These are phyloP conservation scores for Microsporum ferrugineum DNA, from an alignment of 2,329 filamentous ascomycete genomes.

Conservation along the genomic window DNA sequence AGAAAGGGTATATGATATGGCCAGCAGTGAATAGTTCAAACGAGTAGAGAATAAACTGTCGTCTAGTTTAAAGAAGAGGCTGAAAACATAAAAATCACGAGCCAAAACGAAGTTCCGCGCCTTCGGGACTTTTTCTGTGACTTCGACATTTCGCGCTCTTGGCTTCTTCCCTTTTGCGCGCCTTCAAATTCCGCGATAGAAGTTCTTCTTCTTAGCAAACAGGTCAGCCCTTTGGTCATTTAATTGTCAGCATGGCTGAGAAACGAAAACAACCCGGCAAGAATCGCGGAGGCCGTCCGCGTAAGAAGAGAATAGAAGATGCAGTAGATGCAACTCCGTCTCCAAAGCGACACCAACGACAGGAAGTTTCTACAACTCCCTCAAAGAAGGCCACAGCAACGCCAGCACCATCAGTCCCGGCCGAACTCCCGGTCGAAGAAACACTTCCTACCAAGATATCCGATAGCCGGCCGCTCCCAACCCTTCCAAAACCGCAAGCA, in stretches of 20 bases:
- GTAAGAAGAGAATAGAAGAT: conserved; percentile 34
- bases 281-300: conserved; percentile 30
- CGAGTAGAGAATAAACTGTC: background rate
- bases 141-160: background rate
- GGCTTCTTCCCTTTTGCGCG: background rate
- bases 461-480: conserved; percentile 45
- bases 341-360: conserved; percentile 10
- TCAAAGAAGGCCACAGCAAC: conserved; percentile 24
- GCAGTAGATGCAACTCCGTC: conserved; percentile 19
- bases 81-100: background rate
- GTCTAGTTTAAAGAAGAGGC: background rate
- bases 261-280: conserved; percentile 35
- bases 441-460: conserved; percentile 42
- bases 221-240: background rate
- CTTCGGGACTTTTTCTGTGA: background rate
- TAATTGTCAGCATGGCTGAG: conserved; percentile 25
- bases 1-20: no score
- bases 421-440: conserved; percentile 20
- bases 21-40: background rate
- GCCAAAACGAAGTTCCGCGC: background rate
- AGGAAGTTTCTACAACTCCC: conserved; percentile 17
- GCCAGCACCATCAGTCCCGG: conserved; percentile 15
- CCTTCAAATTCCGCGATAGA: background rate
- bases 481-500: conserved; percentile 41
- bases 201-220: background rate